Percentiles rank a stretch among this genome's conserved stretches.
Evolutionary conservation across 352 stramenopile species (phyloP).

Genomic region (Pythium periplocum): DNA sequence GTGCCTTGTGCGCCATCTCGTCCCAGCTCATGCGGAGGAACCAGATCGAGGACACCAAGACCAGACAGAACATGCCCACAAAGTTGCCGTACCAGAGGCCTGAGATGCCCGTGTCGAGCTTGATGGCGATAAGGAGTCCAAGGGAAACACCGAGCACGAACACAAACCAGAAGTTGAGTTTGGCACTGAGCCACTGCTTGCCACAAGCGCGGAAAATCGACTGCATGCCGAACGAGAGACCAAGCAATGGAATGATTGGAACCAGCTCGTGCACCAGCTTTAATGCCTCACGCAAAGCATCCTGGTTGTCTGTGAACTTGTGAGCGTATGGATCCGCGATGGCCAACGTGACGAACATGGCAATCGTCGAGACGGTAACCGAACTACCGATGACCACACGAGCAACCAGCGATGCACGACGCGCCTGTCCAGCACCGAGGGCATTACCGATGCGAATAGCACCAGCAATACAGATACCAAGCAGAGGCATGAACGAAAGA

Average conservation of each 20-base stretch:
- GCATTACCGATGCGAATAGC: conserved; percentile 66
- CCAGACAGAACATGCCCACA: conserved; percentile 17
- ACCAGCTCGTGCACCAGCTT: conserved; percentile 37
- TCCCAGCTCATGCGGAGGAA: conserved; percentile 23
- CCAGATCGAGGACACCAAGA: conserved; percentile 14
- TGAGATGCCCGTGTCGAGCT: conserved; percentile 39
- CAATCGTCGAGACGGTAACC: conserved; percentile 29
- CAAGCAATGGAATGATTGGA: conserved; percentile 40
- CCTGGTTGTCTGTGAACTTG: conserved; percentile 37
- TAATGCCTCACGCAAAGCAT: conserved; percentile 25
- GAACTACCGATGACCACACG: conserved; percentile 35
- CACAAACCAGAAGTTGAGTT: conserved; percentile 52
- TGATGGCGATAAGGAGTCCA: conserved; percentile 39
- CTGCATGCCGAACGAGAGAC: conserved; percentile 37
- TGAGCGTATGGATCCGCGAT: conserved; percentile 34
- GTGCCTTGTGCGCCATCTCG: conserved; percentile 21
- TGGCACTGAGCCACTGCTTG: conserved; percentile 46
- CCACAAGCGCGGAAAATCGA: conserved; percentile 48
- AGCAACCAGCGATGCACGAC: conserved; percentile 36
- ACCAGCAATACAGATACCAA: conserved; percentile 51
- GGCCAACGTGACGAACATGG: conserved; percentile 30
- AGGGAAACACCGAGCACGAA: conserved; percentile 50
- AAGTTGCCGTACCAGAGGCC: conserved; percentile 68
- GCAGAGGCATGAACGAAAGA: conserved; percentile 49
- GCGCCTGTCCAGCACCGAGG: conserved; percentile 45